phyloP scores from a whole-genome alignment of 2,329 filamentous ascomycete species.

The Curvularia sp. region DNA sequence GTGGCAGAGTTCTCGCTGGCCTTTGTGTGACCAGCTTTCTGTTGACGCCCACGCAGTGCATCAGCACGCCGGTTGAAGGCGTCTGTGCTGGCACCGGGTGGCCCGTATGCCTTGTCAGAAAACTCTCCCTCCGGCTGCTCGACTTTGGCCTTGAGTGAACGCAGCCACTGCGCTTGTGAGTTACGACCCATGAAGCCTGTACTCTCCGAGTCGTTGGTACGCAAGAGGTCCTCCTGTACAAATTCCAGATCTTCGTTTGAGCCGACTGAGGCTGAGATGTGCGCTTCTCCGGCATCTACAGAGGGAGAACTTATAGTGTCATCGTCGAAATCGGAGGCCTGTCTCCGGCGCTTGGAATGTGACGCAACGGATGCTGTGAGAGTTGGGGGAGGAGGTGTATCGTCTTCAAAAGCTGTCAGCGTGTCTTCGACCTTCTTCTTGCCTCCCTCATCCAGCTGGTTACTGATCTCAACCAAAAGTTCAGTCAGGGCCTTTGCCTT shows the following conservation, averaged over 20 bases:
- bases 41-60: constrained; percentile 7
- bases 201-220: constrained; percentile 21
- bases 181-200: constrained; percentile 37
- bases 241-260: constrained; percentile 23
- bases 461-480: constrained; percentile 27
- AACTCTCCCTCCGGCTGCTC: constrained; percentile 21
- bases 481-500: constrained; percentile 26
- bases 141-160: constrained; percentile 19
- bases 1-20: background rate
- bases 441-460: constrained; percentile 19
- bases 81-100: constrained; percentile 20
- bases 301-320: constrained; percentile 4
- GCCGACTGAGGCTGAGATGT: constrained; percentile 18
- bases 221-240: constrained; percentile 31
- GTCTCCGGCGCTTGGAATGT: constrained; percentile 15
- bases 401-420: constrained; percentile 21
- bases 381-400: constrained; percentile 7
- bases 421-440: constrained; percentile 19
- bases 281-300: constrained; percentile 13
- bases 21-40: background rate
- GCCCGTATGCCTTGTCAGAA: constrained; percentile 25
- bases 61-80: constrained; percentile 18
- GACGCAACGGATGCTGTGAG: background rate
- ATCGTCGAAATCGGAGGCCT: constrained; percentile 4
- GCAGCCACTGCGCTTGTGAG: constrained; percentile 39